Conservation (phyloP, 768 basidiomycete genomes). For the Leucogyrophana mollusca region DNA sequence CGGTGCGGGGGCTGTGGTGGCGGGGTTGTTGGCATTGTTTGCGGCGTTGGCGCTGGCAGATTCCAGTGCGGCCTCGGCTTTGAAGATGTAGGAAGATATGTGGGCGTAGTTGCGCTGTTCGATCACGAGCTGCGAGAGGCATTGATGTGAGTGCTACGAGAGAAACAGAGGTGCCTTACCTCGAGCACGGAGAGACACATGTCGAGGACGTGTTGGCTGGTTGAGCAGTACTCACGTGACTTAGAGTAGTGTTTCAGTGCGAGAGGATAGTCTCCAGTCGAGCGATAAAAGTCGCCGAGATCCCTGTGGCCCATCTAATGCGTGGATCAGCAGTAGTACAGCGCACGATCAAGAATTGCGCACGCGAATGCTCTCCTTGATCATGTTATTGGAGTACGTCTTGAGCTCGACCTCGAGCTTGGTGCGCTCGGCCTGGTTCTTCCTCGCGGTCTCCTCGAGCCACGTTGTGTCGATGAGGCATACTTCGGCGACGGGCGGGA, state of each 20-base stretch:
- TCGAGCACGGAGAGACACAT: conserved; percentile 85
- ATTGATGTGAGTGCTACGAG: neutral
- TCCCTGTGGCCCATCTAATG: conserved; percentile 88
- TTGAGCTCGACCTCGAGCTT: conserved; percentile 93
- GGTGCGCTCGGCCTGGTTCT: conserved; percentile 71
- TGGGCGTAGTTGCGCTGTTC: conserved; percentile 87
- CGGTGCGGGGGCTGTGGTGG: conserved; percentile 13
- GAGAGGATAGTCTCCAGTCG: conserved; percentile 65
- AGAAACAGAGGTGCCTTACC: conserved; percentile 36
- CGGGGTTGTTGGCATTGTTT: conserved; percentile 25
- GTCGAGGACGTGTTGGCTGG: conserved; percentile 89
- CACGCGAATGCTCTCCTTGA: conserved; percentile 97
- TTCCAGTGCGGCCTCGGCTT: conserved; percentile 91
- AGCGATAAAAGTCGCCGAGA: conserved; percentile 75
- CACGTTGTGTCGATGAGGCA: conserved; percentile 63
- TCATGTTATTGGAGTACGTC: conserved; percentile 94
- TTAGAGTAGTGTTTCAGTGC: conserved; percentile 87
- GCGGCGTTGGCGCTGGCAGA: conserved; percentile 40
- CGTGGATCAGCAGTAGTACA: neutral
- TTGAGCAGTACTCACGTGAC: conserved; percentile 89
- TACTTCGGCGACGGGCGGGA: conserved; percentile 49
- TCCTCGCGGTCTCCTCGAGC: conserved; percentile 65
- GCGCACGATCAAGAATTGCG: conserved; percentile 13
- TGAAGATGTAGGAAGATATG: conserved; percentile 90
- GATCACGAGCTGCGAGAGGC: conserved; percentile 61